Evolutionary conservation across 106 monocot genomes (phyloP), one percentile per base, ranked within the genome.

Genomic region (Dendrobium chrysotoxum): DNA sequence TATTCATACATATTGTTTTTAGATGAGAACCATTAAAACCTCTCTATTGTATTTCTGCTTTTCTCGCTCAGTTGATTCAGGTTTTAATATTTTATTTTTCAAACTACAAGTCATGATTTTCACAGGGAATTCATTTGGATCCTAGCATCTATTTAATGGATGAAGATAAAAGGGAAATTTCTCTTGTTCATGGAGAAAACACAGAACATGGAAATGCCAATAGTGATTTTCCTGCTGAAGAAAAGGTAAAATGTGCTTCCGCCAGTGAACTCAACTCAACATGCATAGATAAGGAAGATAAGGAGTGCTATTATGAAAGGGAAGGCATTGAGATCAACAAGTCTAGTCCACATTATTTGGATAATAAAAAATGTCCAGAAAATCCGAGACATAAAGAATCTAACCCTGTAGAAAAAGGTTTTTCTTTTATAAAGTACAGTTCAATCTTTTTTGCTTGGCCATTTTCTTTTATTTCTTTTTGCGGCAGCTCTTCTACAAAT

Each of bases 121-220:
- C 85, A 64, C 79, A 99, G 99, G 99, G 99, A 68, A 95, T 99
- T 80, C 99, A 99, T 86, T 82, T 99, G 86, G 93, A 99, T 88
- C 99, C 99, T 53, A 99, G 99, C 77, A 99, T 99, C 31, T 99
- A 99, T 87, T 79, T 99, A 75, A 91, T 99, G 93, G 95, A 99
- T 72, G 95, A 99, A 54, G 99, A 95, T 75, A 95, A 90, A 39
- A 85, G 85, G 67, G 85, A 86, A 55, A 53, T 42, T 80, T 25
- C 28, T 84, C 81, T 78, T 42, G 72, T 72, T 53, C 67, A 58
- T 64, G 82, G 44, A 61, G 86, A 80, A 66, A 83, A 79, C 25
- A 77, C 67, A 58, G 79, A 81, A 15, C 44, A 80, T 40, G 75
- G 61, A 38, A 50, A 75, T 73, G 75, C 21, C 47, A 71, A 42